Evolutionary conservation across 2,329 filamentous ascomycete species (phyloP).

Genomic region (Cordyceps farinosa): DNA sequence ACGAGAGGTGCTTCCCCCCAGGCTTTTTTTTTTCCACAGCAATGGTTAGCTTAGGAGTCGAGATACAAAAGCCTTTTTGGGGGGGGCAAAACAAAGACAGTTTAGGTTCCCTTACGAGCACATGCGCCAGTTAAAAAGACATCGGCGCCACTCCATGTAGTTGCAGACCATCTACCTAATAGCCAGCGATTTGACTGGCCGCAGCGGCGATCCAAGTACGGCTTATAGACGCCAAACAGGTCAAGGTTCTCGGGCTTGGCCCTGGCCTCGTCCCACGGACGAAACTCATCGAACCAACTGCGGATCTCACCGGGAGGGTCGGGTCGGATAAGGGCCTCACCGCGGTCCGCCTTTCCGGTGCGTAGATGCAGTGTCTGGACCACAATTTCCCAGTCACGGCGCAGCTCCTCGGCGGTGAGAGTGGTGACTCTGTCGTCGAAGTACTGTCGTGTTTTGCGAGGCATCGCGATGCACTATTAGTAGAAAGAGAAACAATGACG

Average conservation of each 20-base stretch:
- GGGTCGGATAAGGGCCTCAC: background rate
- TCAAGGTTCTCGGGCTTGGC: too few relatives aligned
- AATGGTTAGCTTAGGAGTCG: too few relatives aligned
- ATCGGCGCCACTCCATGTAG: background rate
- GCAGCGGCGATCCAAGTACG: too few relatives aligned
- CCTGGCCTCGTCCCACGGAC: too few relatives aligned
- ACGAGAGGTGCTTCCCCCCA: background rate
- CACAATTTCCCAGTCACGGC: background rate
- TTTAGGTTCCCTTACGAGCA: background rate
- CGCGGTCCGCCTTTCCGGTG: background rate
- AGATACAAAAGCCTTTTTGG: background rate
- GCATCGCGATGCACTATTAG: too few relatives aligned
- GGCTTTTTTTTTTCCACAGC: background rate
- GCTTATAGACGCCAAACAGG: too few relatives aligned
- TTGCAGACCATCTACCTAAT: background rate
- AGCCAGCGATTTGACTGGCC: too few relatives aligned
- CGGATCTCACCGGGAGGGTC: too few relatives aligned
- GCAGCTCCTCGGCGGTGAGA: background rate
- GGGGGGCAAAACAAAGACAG: background rate
- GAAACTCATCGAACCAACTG: too few relatives aligned
- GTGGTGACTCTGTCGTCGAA: too few relatives aligned
- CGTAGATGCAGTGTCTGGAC: background rate
- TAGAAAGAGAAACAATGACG: too few relatives aligned
- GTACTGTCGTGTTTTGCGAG: too few relatives aligned
- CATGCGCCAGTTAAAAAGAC: background rate